Base-by-base conservation (phyloP, 202 grass and related monocot species). In the Setaria viridis region DNA sequence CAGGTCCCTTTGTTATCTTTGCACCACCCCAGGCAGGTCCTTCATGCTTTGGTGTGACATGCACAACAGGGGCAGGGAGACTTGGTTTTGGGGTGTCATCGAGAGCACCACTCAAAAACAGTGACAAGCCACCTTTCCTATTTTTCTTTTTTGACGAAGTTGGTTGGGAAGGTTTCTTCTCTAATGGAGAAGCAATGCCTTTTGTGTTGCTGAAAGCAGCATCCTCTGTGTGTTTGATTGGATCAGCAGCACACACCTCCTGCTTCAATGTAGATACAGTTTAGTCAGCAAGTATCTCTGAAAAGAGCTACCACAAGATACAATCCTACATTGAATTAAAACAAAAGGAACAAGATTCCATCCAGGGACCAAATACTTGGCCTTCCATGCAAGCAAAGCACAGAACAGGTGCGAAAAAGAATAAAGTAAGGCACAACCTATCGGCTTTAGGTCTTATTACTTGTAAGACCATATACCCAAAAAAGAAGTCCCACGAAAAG, bases 41-140 rank as follows among this genome's bases (percentile, higher is more conserved):
- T 73, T 99, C 97, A 75, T 76, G 80, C 82, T 99, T 99, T 2
- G 90, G 92, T 19, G 67, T 79, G 37, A 74, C 78, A 79, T 15
- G 56, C 67, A 78, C 86, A 83, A 72, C 80, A 62, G 76, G 66
- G 46, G 72, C 42, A 69, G 91, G 86, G 1, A 4, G 77, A 47
- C 76, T 87, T 85, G 70, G 85, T 82, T 90, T 96, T 48, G 92
- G 89, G 82, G 90, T 85, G 86, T 94, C 92, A 72, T 99, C 97
- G 56, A 99, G 93, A 91, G 97, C 97, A 87, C 97, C 94, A 80
- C 86, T 96, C 79, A 99, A 80, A 85, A 99, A 99, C 88, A 96
- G 73, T 6, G 97, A 99, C 57, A 99, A 58, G 33, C 97, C 97
- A 72, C 94, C 97, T 90, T 96, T 99, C 80, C 87, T 91, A 30